Conservation (phyloP, 2,329 filamentous ascomycete genomes). For the Fusarium protoensiforme region DNA sequence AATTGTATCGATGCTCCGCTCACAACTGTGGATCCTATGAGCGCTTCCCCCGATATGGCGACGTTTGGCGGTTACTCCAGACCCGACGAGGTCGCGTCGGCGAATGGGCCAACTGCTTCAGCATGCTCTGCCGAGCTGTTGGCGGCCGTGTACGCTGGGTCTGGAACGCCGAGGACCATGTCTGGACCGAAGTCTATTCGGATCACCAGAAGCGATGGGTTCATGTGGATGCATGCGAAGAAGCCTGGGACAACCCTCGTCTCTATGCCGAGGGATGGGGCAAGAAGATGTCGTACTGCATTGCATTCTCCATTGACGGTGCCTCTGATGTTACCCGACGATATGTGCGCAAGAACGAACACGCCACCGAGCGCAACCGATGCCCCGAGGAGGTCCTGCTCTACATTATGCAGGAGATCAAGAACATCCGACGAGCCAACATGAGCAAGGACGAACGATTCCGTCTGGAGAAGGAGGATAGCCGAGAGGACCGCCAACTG, state of each 20-base stretch:
- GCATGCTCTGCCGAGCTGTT: slow-evolving; percentile 95
- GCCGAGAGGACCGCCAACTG: slow-evolving; percentile 79
- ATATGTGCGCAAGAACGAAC: slow-evolving; percentile 77
- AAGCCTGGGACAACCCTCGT: slow-evolving; percentile 92
- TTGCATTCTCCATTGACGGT: slow-evolving; percentile 94
- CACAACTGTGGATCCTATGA: slow-evolving; percentile 81
- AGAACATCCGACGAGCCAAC: slow-evolving; percentile 82
- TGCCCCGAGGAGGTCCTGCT: slow-evolving; percentile 91
- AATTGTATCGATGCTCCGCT: slow-evolving; percentile 89
- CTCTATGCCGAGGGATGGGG: slow-evolving; percentile 96
- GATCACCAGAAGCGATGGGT: slow-evolving; percentile 94
- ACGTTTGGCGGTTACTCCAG: slow-evolving; percentile 92
- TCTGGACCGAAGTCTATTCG: slow-evolving; percentile 98
- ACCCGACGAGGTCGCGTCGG: slow-evolving; percentile 87
- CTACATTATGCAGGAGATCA: slow-evolving; percentile 93
- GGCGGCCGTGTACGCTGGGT: slow-evolving; percentile 95
- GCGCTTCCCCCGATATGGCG: slow-evolving; percentile 92
- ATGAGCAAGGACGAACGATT: slow-evolving; percentile 88
- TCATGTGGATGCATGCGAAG: slow-evolving; percentile 96
- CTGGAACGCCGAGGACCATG: slow-evolving; percentile 97
- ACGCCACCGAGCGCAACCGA: slow-evolving; percentile 79
- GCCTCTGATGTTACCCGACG: slow-evolving; percentile 74
- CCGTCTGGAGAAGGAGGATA: slow-evolving; percentile 82
- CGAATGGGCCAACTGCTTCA: slow-evolving; percentile 99
- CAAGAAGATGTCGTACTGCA: slow-evolving; percentile 96